Conservation (phyloP, 768 basidiomycete genomes). For the Mycena polygramma region DNA sequence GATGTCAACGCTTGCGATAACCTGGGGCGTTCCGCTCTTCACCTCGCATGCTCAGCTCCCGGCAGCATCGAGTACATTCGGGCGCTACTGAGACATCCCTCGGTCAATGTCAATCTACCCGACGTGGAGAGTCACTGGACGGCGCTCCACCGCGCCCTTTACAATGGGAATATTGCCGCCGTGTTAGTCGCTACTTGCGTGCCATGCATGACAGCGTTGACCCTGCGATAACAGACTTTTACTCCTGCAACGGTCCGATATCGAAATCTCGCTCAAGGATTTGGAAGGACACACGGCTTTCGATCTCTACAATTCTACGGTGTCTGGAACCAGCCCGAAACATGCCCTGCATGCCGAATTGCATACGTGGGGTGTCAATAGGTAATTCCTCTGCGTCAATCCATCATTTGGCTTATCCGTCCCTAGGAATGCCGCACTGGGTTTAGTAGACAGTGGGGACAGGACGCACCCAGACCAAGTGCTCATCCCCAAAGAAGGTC, state of each 20-base stretch:
- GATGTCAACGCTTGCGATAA: slow-evolving; percentile 83
- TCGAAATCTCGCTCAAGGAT: slow-evolving; percentile 82
- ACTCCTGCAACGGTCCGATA: slow-evolving; percentile 80
- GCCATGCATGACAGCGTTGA: slow-evolving; percentile 25
- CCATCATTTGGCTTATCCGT: slow-evolving; percentile 27
- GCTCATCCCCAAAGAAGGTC: slow-evolving; percentile 56
- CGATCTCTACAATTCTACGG: slow-evolving; percentile 93
- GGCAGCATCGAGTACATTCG: slow-evolving; percentile 85
- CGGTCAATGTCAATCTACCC: slow-evolving; percentile 81
- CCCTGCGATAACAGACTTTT: slow-evolving; percentile 66
- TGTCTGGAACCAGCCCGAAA: slow-evolving; percentile 77
- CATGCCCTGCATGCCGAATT: slow-evolving; percentile 66
- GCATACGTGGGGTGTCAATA: slow-evolving; percentile 90
- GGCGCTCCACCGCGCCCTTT: slow-evolving; percentile 89
- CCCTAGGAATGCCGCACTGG: slow-evolving; percentile 87
- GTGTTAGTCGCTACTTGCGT: slow-evolving; percentile 60
- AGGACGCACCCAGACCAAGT: slow-evolving; percentile 85
- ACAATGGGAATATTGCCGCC: slow-evolving; percentile 79
- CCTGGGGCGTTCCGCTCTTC: slow-evolving; percentile 83
- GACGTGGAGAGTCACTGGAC: slow-evolving; percentile 95
- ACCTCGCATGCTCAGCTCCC: slow-evolving; percentile 78
- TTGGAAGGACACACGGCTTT: slow-evolving; percentile 91
- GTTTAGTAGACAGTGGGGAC: slow-evolving; percentile 84
- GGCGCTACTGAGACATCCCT: slow-evolving; percentile 80
- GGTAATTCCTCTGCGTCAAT: slow-evolving; percentile 53